Percentiles rank a stretch among this genome's conserved stretches.
Evolutionary conservation across 192 early-diverging fungal genomes (phyloP).

Genomic region (Coemansia erecta): DNA sequence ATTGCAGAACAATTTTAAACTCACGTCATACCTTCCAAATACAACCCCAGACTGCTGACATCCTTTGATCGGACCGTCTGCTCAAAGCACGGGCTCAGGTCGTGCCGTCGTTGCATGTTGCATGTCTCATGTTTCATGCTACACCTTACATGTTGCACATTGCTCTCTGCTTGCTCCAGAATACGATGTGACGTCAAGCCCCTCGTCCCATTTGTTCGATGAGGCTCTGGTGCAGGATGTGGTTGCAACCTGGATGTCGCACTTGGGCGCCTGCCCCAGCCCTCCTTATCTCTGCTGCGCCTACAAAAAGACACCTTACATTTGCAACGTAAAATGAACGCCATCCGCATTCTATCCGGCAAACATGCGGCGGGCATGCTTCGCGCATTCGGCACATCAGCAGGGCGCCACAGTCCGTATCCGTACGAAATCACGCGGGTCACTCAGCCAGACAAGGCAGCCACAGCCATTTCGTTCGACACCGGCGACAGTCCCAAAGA

Average conservation of each 20-base stretch:
- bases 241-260: too few relatives aligned
- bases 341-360: not conserved
- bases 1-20: not conserved
- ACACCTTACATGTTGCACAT: too few relatives aligned
- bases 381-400: constrained; percentile 15
- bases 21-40: not conserved
- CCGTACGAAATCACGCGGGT: constrained; percentile 31
- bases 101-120: too few relatives aligned
- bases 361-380: constrained; percentile 1
- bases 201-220: too few relatives aligned
- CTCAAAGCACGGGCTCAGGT: too few relatives aligned
- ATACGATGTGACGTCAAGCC: too few relatives aligned
- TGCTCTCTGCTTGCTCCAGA: too few relatives aligned
- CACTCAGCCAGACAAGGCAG: not conserved
- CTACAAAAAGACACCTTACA: not conserved
- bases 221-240: too few relatives aligned
- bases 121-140: too few relatives aligned
- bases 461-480: constrained; percentile 16
- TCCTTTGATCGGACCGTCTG: too few relatives aligned
- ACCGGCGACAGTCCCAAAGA: not conserved
- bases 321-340: not conserved
- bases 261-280: too few relatives aligned
- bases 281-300: too few relatives aligned
- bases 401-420: constrained; percentile 15
- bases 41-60: not conserved